Evolutionary conservation across 1,284 basidiomycete species (phyloP).

Genomic region (Cutaneotrichosporon sp.): DNA sequence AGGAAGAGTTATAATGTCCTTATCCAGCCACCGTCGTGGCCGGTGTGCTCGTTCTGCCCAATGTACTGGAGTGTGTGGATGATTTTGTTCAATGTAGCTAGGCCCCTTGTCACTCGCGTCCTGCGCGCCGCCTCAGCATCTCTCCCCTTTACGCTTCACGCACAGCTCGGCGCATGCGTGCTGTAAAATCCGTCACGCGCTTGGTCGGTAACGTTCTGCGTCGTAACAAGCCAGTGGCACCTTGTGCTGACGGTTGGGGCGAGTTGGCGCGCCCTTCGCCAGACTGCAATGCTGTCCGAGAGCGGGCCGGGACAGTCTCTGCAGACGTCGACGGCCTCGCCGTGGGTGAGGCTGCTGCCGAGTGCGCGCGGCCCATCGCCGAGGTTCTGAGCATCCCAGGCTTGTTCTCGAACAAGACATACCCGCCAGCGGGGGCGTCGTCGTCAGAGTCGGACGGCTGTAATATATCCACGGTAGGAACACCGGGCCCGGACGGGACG

Average conservation of each 20-base stretch:
- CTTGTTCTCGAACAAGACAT: conserved; percentile 28
- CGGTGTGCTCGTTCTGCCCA: conserved; percentile 1
- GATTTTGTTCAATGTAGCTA: not conserved
- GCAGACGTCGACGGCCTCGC: not conserved
- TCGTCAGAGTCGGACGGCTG: conserved; percentile 52
- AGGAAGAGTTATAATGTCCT: not conserved
- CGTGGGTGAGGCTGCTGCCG: not conserved
- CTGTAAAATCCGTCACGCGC: conserved; percentile 18
- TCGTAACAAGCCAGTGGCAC: conserved; percentile 19
- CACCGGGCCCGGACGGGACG: conserved; percentile 7
- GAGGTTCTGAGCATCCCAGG: conserved; percentile 2
- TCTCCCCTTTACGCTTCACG: conserved; percentile 10
- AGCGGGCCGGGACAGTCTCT: conserved; percentile 4
- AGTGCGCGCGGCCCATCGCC: conserved; percentile 1
- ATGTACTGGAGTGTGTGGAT: not conserved
- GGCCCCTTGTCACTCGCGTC: not conserved
- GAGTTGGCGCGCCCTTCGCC: conserved; percentile 18
- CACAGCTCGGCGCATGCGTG: conserved; percentile 16
- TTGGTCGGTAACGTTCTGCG: conserved; percentile 25
- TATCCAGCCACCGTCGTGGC: not conserved
- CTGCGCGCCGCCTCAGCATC: not conserved
- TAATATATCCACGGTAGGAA: conserved; percentile 34
- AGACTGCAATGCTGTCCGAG: conserved; percentile 13
- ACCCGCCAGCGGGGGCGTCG: conserved; percentile 49
- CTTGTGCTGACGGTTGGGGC: conserved; percentile 9